phyloP scores from a whole-genome alignment of 1,284 basidiomycete genomes.

The Heterobasidion parviporum region DNA sequence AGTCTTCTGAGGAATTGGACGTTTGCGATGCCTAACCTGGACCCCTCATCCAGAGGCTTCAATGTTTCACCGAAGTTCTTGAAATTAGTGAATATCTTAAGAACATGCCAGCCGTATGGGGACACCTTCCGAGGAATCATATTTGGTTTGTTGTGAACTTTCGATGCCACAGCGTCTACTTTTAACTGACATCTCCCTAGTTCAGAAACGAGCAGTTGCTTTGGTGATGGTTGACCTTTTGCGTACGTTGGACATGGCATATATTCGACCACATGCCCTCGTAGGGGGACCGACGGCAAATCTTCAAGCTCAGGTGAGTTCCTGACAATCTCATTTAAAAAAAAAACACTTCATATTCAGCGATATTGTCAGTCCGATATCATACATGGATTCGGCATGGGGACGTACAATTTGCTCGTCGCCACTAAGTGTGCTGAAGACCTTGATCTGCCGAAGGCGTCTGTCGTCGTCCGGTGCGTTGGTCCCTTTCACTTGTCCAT shows the following conservation, averaged over 20 bases:
- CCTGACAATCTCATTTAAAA: not conserved
- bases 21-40: slow-evolving; percentile 51
- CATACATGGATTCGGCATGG: slow-evolving; percentile 38
- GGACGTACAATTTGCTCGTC: slow-evolving; percentile 54
- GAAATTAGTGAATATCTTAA: slow-evolving; percentile 48
- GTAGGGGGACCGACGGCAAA: slow-evolving; percentile 21
- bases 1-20: slow-evolving; percentile 45
- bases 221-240: slow-evolving; percentile 38
- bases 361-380: slow-evolving; percentile 28
- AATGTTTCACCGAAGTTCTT: slow-evolving; percentile 62
- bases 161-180: not conserved
- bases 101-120: slow-evolving; percentile 40
- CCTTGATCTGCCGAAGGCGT: slow-evolving; percentile 43
- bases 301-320: slow-evolving; percentile 31
- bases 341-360: not conserved
- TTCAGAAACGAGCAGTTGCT: slow-evolving; percentile 35
- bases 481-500: not conserved
- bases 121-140: slow-evolving; percentile 55
- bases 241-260: slow-evolving; percentile 15
- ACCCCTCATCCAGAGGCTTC: slow-evolving; percentile 41
- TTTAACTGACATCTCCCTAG: slow-evolving; percentile 21
- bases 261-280: slow-evolving; percentile 20
- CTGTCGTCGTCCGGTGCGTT: slow-evolving; percentile 51
- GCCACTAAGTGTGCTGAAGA: slow-evolving; percentile 50
- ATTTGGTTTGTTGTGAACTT: slow-evolving; percentile 36